phyloP scores from a whole-genome alignment of 306 rosid species.

The Parietaria judaica region DNA sequence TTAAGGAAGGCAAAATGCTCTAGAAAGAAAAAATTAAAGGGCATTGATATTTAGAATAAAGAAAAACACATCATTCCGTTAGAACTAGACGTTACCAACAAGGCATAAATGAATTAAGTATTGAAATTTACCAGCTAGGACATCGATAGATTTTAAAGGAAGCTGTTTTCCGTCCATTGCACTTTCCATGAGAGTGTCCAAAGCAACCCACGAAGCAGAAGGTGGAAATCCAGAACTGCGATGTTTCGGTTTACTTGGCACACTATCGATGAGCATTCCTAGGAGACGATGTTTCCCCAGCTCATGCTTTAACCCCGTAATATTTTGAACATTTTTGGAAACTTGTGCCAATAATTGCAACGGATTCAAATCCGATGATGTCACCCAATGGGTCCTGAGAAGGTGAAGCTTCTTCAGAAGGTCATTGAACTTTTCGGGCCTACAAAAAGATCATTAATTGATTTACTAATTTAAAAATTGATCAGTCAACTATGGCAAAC shows the following conservation, averaged over 20 bases:
- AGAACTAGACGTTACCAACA: conserved; percentile 1
- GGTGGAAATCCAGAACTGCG: conserved; percentile 33
- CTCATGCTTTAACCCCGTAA: conserved; percentile 32
- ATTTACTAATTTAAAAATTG: background rate
- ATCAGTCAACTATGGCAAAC: background rate
- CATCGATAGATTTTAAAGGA: conserved; percentile 53
- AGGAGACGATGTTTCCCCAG: conserved; percentile 35
- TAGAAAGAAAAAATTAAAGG: no score
- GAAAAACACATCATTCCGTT: no score
- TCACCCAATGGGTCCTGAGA: conserved; percentile 43
- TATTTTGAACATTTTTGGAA: conserved; percentile 42
- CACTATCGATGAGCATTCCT: conserved; percentile 42
- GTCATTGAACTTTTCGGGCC: conserved; percentile 68
- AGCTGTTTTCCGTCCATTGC: conserved; percentile 68
- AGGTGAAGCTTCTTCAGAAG: conserved; percentile 52
- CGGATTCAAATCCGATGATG: conserved; percentile 41
- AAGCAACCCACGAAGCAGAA: conserved; percentile 57
- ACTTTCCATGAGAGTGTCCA: conserved; percentile 71
- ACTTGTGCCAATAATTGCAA: conserved; percentile 37
- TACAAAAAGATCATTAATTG: conserved; percentile 18
- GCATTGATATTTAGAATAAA: no score
- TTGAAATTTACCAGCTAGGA: conserved; percentile 41
- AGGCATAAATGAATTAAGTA: conserved; percentile 12
- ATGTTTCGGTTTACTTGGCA: conserved; percentile 29
- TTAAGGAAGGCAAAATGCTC: no score